Evolutionary conservation across 768 basidiomycete genomes (phyloP).

Genomic region (Leccinum broughii): DNA sequence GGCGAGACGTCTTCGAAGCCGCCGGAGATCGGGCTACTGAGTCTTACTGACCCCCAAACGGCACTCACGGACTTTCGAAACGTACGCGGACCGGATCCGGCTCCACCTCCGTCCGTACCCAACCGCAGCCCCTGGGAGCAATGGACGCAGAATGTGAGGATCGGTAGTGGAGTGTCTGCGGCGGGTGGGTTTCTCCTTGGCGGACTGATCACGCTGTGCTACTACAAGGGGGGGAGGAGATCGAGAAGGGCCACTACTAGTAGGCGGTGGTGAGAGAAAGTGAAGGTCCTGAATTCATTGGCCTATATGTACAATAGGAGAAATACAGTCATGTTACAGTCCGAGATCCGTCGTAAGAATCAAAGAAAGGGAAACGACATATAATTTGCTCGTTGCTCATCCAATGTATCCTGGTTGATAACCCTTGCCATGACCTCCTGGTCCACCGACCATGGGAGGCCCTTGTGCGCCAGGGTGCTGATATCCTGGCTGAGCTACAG

Average conservation of each 20-base stretch:
- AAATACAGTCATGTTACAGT: background rate
- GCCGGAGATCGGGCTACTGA: conserved; percentile 47
- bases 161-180: conserved; percentile 26
- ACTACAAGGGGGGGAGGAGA: conserved; percentile 11
- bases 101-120: conserved; percentile 24
- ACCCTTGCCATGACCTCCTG: conserved; percentile 18
- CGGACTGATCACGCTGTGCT: conserved; percentile 24
- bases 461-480: conserved; percentile 36
- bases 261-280: conserved; percentile 8
- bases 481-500: conserved; percentile 36
- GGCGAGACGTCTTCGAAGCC: conserved; percentile 38
- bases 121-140: conserved; percentile 6
- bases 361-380: background rate
- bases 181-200: conserved; percentile 41
- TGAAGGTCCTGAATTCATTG: conserved; percentile 2
- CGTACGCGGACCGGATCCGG: conserved; percentile 44
- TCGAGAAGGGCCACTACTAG: conserved; percentile 1
- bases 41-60: conserved; percentile 39
- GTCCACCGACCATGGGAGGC: background rate
- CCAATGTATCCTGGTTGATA: conserved; percentile 34
- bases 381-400: conserved; percentile 8
- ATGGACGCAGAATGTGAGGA: conserved; percentile 19
- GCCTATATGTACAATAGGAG: background rate
- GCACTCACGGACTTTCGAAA: conserved; percentile 42
- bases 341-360: conserved; percentile 1